Evolutionary conservation across 805 yeast species (phyloP).

Genomic region (Hemisphaericaspora nanyangensis): DNA sequence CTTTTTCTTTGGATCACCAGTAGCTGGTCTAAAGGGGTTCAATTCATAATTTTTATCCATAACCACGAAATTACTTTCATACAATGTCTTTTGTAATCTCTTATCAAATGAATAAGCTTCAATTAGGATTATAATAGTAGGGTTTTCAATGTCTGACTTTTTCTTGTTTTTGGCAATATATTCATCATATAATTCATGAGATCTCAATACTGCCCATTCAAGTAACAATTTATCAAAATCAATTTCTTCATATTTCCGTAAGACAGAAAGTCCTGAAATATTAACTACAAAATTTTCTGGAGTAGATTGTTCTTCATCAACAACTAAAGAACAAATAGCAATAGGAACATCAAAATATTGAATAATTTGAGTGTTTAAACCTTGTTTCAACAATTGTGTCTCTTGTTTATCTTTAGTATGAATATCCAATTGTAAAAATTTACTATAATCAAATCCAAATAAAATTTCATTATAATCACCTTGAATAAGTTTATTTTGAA

Average conservation of each 20-base stretch:
- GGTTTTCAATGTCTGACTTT: constrained; percentile 22
- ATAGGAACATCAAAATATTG: constrained; percentile 70
- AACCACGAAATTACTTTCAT: constrained; percentile 40
- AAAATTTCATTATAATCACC: constrained; percentile 22
- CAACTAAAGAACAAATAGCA: constrained; percentile 52
- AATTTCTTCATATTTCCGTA: constrained; percentile 62
- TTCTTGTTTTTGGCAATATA: constrained; percentile 25
- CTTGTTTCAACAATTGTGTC: constrained; percentile 26
- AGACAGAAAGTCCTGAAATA: constrained; percentile 57
- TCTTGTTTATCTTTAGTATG: constrained; percentile 17
- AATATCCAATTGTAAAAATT: constrained; percentile 35
- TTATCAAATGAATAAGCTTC: constrained; percentile 54
- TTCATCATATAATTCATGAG: constrained; percentile 35
- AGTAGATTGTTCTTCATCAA: constrained; percentile 35
- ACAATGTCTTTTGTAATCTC: constrained; percentile 32
- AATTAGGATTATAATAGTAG: constrained; percentile 36
- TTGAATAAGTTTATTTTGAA: constrained; percentile 26
- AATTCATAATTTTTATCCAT: constrained; percentile 23
- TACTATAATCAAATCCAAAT: constrained; percentile 51
- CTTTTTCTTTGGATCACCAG: constrained; percentile 9
- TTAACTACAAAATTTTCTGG: constrained; percentile 44
- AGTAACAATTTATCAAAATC: constrained; percentile 63
- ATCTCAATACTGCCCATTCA: constrained; percentile 54
- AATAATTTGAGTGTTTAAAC: constrained; percentile 51
- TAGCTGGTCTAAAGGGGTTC: constrained; percentile 24